Conservation (phyloP, 1,284 basidiomycete genomes). For the Fomitopsis betulina region DNA sequence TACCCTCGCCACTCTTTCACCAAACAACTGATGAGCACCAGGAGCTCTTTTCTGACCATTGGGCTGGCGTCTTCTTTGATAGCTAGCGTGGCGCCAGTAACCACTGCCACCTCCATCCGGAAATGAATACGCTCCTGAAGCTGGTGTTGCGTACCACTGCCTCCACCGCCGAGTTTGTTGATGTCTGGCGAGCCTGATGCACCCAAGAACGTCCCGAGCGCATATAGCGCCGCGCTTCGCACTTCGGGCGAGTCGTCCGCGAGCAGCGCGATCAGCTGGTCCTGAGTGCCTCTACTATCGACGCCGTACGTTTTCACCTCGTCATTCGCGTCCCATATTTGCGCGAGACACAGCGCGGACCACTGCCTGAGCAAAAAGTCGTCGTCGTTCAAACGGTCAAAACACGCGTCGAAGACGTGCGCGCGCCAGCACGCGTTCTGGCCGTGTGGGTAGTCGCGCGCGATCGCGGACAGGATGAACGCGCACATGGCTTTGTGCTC, state of each 20-base stretch:
- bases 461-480: constrained; percentile 92
- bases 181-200: constrained; percentile 73
- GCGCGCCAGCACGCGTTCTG: constrained; percentile 86
- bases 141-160: constrained; percentile 81
- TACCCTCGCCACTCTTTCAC: constrained; percentile 96
- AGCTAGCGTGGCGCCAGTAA: constrained; percentile 71
- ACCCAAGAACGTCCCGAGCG: constrained; percentile 91
- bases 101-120: constrained; percentile 74
- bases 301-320: constrained; percentile 88
- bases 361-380: constrained; percentile 94
- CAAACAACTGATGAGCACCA: constrained; percentile 88
- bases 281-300: constrained; percentile 76
- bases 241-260: constrained; percentile 93
- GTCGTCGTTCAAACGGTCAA: constrained; percentile 81
- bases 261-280: constrained; percentile 80
- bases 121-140: constrained; percentile 79
- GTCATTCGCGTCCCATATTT: constrained; percentile 94
- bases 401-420: constrained; percentile 87
- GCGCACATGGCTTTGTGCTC: constrained; percentile 99
- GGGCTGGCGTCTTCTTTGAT: constrained; percentile 95
- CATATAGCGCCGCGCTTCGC: constrained; percentile 86
- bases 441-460: constrained; percentile 83
- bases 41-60: constrained; percentile 92
- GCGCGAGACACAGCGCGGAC: constrained; percentile 90
- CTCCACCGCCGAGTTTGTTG: constrained; percentile 74